phyloP scores from a whole-genome alignment of 2,329 filamentous ascomycete species.

The Alternaria tenuissima region DNA sequence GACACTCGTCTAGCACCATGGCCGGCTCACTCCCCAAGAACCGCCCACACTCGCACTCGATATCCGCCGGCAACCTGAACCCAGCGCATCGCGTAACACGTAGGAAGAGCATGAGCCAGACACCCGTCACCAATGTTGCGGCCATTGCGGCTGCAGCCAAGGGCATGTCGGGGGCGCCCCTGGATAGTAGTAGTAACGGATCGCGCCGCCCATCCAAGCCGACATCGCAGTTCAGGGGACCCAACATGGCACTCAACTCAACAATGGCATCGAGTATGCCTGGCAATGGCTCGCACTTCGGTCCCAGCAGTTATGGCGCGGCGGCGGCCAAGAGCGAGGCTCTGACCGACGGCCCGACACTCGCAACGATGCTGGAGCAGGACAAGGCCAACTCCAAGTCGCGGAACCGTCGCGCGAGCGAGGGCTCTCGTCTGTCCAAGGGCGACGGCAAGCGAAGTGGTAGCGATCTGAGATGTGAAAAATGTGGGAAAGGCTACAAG shows the following conservation, averaged over 20 bases:
- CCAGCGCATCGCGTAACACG: constrained; percentile 85
- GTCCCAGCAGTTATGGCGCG: constrained; percentile 46
- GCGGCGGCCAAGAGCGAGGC: constrained; percentile 61
- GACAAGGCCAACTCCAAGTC: constrained; percentile 60
- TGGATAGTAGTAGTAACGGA: constrained; percentile 53
- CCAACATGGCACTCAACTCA: constrained; percentile 64
- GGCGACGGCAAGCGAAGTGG: constrained; percentile 81
- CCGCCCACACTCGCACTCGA: constrained; percentile 82
- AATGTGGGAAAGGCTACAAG: constrained; percentile 99
- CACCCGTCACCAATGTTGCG: constrained; percentile 74
- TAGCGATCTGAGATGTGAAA: constrained; percentile 92
- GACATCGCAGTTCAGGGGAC: constrained; percentile 53
- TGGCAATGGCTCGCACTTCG: constrained; percentile 55
- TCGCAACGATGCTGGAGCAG: constrained; percentile 57
- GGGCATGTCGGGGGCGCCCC: constrained; percentile 69
- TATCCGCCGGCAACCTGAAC: constrained; percentile 80
- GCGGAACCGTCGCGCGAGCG: constrained; percentile 74
- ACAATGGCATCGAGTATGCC: constrained; percentile 75
- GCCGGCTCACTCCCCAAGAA: constrained; percentile 70
- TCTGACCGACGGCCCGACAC: constrained; percentile 72
- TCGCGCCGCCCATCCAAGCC: constrained; percentile 75
- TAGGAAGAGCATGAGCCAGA: constrained; percentile 89
- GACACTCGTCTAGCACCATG: constrained; percentile 57
- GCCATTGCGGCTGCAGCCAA: constrained; percentile 75
- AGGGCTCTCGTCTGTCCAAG: constrained; percentile 83